A percentile compares a stretch with the other conserved stretches of the same genome.
These are phyloP conservation scores for Lactarius quietus DNA, from an alignment of 768 basidiomycete genomes.

Conservation along the genomic window DNA sequence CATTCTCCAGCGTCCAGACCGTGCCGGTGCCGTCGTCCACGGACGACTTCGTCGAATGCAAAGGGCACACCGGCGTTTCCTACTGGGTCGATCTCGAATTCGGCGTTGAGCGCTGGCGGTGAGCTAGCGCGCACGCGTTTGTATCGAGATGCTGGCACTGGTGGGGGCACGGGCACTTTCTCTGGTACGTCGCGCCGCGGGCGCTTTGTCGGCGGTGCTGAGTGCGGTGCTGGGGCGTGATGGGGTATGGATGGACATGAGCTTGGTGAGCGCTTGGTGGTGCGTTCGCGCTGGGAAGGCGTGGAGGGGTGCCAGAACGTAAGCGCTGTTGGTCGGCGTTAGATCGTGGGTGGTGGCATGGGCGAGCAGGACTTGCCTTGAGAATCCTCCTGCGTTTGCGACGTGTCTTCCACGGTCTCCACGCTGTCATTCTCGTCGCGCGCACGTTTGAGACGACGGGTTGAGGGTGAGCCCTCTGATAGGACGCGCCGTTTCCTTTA, in stretches of 20 bases:
- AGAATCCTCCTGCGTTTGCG: conserved; percentile 26
- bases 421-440: conserved; percentile 7
- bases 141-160: conserved; percentile 2
- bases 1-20: conserved; percentile 75
- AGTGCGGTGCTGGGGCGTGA: conserved; percentile 2
- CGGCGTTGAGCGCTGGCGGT: conserved; percentile 16
- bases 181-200: conserved; percentile 2
- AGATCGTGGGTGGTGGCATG: not conserved
- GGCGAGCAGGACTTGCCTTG: conserved; percentile 13
- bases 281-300: conserved; percentile 12
- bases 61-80: conserved; percentile 62
- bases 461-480: conserved; percentile 1
- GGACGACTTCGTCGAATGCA: conserved; percentile 75
- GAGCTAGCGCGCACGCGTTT: not conserved
- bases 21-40: conserved; percentile 58
- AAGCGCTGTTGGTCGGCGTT: conserved; percentile 6
- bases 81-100: conserved; percentile 61
- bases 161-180: not conserved
- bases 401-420: conserved; percentile 8
- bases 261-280: not conserved
- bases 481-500: conserved; percentile 6
- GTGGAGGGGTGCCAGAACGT: conserved; percentile 17
- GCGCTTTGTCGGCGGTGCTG: conserved; percentile 15
- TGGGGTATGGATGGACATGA: conserved; percentile 1
- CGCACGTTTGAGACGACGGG: not conserved